These are phyloP conservation scores for Penicillium sp. DNA, from an alignment of 2,329 filamentous ascomycete genomes.

Conservation along the genomic window DNA sequence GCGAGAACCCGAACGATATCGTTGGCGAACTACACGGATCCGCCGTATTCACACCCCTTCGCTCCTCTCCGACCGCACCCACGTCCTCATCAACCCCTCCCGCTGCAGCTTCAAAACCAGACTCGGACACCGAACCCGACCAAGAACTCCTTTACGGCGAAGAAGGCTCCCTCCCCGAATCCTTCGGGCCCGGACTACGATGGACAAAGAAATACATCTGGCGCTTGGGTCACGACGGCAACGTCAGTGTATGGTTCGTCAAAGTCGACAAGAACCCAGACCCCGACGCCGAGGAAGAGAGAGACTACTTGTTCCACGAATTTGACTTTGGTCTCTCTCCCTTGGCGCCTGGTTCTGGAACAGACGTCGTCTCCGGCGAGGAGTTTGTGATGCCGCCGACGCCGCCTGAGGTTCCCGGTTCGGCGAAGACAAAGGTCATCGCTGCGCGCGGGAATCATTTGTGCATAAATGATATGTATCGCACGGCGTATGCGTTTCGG, in stretches of 20 bases:
- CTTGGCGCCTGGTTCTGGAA: not conserved
- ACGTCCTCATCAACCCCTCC: slow-evolving; percentile 20
- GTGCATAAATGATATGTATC: slow-evolving; percentile 54
- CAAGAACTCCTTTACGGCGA: slow-evolving; percentile 48
- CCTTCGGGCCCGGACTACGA: slow-evolving; percentile 32
- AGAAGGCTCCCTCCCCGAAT: slow-evolving; percentile 46
- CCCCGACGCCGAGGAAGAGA: slow-evolving; percentile 33
- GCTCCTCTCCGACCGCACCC: slow-evolving; percentile 17
- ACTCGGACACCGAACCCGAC: not conserved
- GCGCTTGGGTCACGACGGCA: slow-evolving; percentile 36
- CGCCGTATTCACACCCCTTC: slow-evolving; percentile 42
- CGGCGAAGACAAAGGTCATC: slow-evolving; percentile 34
- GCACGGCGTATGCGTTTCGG: slow-evolving; percentile 50
- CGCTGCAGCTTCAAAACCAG: not conserved
- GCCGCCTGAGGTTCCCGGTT: slow-evolving; percentile 25
- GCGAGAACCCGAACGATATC: slow-evolving; percentile 47
- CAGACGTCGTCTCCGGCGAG: slow-evolving; percentile 15
- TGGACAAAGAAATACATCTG: slow-evolving; percentile 53
- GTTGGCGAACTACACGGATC: slow-evolving; percentile 47
- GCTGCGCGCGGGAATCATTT: slow-evolving; percentile 49
- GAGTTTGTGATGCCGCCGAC: slow-evolving; percentile 31
- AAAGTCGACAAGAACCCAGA: slow-evolving; percentile 35
- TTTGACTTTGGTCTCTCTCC: slow-evolving; percentile 38
- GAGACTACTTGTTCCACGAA: slow-evolving; percentile 52
- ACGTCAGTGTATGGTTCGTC: slow-evolving; percentile 52